A percentile compares a stretch with the other conserved stretches of the same genome.
phyloP scores from a whole-genome alignment of 768 basidiomycete genomes.

The Neoboletus brunneissimus region DNA sequence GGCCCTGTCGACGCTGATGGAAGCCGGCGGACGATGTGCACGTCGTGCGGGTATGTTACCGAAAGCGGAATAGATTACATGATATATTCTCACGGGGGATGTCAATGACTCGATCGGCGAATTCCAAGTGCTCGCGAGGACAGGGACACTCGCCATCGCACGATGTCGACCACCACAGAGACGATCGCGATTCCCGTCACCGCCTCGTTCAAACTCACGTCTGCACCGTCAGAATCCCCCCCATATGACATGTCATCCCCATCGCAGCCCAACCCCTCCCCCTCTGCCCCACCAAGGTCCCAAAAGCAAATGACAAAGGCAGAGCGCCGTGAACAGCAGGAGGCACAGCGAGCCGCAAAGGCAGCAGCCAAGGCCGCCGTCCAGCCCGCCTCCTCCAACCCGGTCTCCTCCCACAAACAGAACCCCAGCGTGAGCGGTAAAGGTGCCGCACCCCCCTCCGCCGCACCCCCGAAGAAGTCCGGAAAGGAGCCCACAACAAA shows the following conservation, averaged over 20 bases:
- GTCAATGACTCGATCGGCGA: constrained; percentile 18
- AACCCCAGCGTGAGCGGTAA: constrained; percentile 22
- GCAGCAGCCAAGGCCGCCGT: constrained; percentile 40
- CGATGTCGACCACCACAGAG: constrained; percentile 27
- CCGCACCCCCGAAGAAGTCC: constrained; percentile 24
- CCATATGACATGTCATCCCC: constrained; percentile 3
- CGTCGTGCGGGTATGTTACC: constrained; percentile 1
- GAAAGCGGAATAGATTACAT: constrained; percentile 15
- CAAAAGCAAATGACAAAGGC: constrained; percentile 80
- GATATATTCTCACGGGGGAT: constrained; percentile 16
- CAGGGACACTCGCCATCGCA: neutral
- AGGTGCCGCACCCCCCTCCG: constrained; percentile 11
- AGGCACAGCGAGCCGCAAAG: constrained; percentile 79
- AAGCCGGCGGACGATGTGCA: neutral
- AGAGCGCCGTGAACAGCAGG: constrained; percentile 76
- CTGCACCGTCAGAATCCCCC: neutral
- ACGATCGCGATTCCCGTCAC: constrained; percentile 11
- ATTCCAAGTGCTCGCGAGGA: no score
- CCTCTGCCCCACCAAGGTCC: constrained; percentile 31
- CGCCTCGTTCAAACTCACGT: constrained; percentile 20
- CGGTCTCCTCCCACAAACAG: constrained; percentile 30
- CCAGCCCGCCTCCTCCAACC: constrained; percentile 22
- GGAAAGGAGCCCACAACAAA: constrained; percentile 22
- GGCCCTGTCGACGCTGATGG: neutral
- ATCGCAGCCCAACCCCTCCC: neutral